A percentile compares a stretch with the other conserved stretches of the same genome.
phyloP scores from a whole-genome alignment of 768 basidiomycete species.

The Cubamyces lactineus region DNA sequence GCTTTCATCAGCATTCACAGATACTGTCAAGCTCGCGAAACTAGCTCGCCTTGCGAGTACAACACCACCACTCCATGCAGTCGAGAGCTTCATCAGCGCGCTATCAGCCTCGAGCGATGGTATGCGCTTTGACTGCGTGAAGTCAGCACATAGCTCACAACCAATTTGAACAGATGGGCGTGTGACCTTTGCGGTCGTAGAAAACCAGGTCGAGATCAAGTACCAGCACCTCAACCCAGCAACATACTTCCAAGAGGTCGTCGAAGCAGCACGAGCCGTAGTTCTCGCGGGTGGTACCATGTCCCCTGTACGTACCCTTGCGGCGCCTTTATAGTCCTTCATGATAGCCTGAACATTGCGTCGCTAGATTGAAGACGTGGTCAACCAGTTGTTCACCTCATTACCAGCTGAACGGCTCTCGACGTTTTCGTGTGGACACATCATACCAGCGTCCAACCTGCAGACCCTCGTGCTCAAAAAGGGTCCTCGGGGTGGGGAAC shows the following conservation, averaged over 20 bases:
- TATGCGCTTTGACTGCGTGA: slow-evolving; percentile 28
- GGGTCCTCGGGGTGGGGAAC: slow-evolving; percentile 71
- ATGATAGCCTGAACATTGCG: background rate
- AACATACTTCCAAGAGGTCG: slow-evolving; percentile 82
- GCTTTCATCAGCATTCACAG: slow-evolving; percentile 10
- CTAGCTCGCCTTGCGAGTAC: slow-evolving; percentile 36
- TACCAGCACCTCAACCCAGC: slow-evolving; percentile 94
- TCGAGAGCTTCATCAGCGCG: slow-evolving; percentile 79
- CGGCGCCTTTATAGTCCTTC: slow-evolving; percentile 1
- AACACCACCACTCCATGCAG: slow-evolving; percentile 75
- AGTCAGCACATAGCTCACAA: background rate
- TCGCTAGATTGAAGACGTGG: slow-evolving; percentile 81
- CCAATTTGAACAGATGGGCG: slow-evolving; percentile 63
- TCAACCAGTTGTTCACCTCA: slow-evolving; percentile 75
- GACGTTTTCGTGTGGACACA: slow-evolving; percentile 90
- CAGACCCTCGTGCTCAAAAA: slow-evolving; percentile 72
- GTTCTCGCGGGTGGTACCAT: slow-evolving; percentile 96
- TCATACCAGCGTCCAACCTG: slow-evolving; percentile 82
- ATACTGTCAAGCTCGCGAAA: slow-evolving; percentile 32
- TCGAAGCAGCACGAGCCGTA: slow-evolving; percentile 80
- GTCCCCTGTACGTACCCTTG: slow-evolving; percentile 73
- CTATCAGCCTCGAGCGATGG: slow-evolving; percentile 81
- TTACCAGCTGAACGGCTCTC: slow-evolving; percentile 64
- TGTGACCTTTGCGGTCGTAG: slow-evolving; percentile 51
- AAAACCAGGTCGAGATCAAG: slow-evolving; percentile 66